These are phyloP conservation scores for Chalaropsis thielavioides DNA, from an alignment of 2,329 filamentous ascomycete species.

Conservation along the genomic window DNA sequence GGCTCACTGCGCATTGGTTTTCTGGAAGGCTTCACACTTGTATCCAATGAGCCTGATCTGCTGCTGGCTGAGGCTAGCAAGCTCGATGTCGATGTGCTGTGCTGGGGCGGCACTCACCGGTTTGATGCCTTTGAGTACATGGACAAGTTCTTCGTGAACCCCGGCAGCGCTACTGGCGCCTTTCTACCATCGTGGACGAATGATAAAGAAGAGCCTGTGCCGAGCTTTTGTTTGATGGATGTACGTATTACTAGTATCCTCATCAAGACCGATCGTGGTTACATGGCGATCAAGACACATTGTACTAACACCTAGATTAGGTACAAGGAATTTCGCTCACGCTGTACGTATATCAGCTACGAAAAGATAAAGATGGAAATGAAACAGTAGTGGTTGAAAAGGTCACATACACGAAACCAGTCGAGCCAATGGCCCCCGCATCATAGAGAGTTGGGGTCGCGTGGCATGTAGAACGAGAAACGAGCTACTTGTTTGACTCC, in stretches of 20 bases:
- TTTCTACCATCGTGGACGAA: constrained; percentile 43
- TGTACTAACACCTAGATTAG: constrained; percentile 30
- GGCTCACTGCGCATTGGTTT: constrained; percentile 52
- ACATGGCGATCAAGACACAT: background rate
- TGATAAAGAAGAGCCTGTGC: constrained; percentile 58
- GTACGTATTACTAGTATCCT: constrained; percentile 43
- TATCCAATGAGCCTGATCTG: constrained; percentile 51
- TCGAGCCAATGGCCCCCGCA: constrained; percentile 40
- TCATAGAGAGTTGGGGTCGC: constrained; percentile 27
- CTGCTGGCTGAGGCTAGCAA: constrained; percentile 54
- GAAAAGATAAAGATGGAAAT: constrained; percentile 59
- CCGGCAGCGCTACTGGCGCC: constrained; percentile 51
- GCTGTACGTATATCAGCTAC: constrained; percentile 81
- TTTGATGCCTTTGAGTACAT: constrained; percentile 61
- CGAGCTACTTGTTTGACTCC: constrained; percentile 6
- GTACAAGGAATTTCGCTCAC: constrained; percentile 93
- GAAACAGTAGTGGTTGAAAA: constrained; percentile 76
- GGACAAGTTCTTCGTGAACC: constrained; percentile 61
- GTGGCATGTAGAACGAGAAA: background rate
- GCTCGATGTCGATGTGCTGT: constrained; percentile 53
- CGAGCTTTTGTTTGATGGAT: constrained; percentile 96
- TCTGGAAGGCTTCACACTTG: constrained; percentile 53
- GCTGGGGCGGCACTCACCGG: constrained; percentile 52
- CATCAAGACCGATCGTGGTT: too few species aligned
- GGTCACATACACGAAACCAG: constrained; percentile 70